These are phyloP conservation scores for Dactylellina parvicollis DNA, from an alignment of 2,329 filamentous ascomycete genomes.

Conservation along the genomic window DNA sequence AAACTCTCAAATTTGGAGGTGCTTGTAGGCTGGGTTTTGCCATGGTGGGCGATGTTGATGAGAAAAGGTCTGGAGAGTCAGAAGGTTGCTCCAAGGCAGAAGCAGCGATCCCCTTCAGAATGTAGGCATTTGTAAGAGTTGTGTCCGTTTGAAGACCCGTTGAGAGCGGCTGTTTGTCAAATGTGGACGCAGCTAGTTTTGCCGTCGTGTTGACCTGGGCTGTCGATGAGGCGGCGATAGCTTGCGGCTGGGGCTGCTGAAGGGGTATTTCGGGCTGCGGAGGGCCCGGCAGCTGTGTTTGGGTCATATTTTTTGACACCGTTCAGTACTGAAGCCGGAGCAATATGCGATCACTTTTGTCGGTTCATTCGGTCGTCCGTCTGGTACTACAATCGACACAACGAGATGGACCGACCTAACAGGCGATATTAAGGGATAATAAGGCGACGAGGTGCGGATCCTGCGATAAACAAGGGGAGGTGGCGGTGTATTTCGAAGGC, in stretches of 20 bases:
- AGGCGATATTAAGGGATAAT: background rate
- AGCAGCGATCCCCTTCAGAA: constrained; percentile 45
- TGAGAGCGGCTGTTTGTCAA: constrained; percentile 6
- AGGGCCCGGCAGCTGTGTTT: constrained; percentile 37
- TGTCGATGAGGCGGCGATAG: background rate
- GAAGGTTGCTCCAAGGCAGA: constrained; percentile 41
- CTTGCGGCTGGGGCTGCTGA: constrained; percentile 15
- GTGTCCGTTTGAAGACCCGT: background rate
- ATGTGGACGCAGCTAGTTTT: background rate
- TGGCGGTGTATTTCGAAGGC: background rate
- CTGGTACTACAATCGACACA: background rate
- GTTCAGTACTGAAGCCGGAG: constrained; percentile 22
- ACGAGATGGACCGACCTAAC: background rate
- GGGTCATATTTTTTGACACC: constrained; percentile 37
- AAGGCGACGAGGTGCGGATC: constrained; percentile 7
- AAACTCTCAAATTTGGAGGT: constrained; percentile 13
- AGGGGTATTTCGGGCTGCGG: constrained; percentile 17
- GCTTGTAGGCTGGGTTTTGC: constrained; percentile 8
- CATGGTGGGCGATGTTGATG: background rate
- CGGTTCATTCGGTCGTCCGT: constrained; percentile 37
- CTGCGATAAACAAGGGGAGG: constrained; percentile 9
- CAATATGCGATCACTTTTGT: constrained; percentile 1
- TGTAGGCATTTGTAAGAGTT: constrained; percentile 6
- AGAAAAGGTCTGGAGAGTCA: background rate
- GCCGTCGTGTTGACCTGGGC: background rate